Evolutionary conservation across 345 rosid genomes (phyloP).

Genomic region (Rhizophora mangle): DNA sequence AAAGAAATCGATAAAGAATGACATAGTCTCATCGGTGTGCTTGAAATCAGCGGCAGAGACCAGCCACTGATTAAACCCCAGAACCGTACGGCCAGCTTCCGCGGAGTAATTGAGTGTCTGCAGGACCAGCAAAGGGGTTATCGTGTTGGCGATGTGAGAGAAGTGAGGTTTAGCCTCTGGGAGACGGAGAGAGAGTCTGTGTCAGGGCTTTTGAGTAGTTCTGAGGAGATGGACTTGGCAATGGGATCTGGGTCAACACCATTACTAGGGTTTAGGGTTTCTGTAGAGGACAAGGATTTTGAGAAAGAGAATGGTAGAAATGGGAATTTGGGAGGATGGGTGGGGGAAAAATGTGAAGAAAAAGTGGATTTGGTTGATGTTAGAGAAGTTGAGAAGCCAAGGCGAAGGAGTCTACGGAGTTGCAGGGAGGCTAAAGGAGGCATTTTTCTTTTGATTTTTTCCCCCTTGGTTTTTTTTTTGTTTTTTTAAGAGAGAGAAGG

Average conservation of each 20-base stretch:
- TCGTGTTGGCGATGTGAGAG: constrained; percentile 57
- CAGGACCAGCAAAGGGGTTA: constrained; percentile 51
- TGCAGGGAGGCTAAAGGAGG: constrained; percentile 53
- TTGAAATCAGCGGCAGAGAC: constrained; percentile 39
- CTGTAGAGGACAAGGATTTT: constrained; percentile 35
- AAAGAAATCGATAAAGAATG: constrained; percentile 72
- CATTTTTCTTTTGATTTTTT: constrained; percentile 21
- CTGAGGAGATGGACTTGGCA: constrained; percentile 64
- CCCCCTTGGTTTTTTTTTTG: too few species aligned
- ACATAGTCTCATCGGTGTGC: constrained; percentile 67
- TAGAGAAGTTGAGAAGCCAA: constrained; percentile 25
- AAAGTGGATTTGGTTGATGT: constrained; percentile 7
- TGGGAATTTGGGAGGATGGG: constrained; percentile 24
- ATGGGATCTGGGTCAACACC: constrained; percentile 33
- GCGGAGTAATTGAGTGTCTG: constrained; percentile 63
- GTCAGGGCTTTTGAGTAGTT: constrained; percentile 46
- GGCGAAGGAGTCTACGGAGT: constrained; percentile 48
- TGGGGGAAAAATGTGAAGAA: constrained; percentile 16
- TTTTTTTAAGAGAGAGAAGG: too few species aligned
- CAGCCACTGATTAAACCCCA: constrained; percentile 77
- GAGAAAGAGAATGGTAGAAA: constrained; percentile 13
- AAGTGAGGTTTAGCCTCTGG: constrained; percentile 59
- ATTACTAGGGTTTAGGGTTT: constrained; percentile 18
- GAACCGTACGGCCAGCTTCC: constrained; percentile 71
- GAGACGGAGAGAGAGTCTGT: constrained; percentile 49